Evolutionary conservation across 257 asterid genomes (phyloP), one percentile per base, ranked within the genome.

Genomic region (Sherardia arvensis): DNA sequence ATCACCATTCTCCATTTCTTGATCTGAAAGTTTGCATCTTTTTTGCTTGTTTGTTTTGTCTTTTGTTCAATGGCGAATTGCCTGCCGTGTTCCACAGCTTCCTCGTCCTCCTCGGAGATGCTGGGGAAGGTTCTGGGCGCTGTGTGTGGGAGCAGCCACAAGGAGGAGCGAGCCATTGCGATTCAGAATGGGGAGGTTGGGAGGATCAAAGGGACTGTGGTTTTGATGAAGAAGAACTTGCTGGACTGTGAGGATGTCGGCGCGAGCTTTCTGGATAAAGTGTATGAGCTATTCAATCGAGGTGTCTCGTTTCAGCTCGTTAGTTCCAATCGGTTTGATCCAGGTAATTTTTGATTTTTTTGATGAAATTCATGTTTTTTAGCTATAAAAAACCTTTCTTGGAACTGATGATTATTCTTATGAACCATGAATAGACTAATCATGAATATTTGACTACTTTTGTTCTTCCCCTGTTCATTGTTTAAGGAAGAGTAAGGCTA

Each of bases 271-370:
- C 59, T 82, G 7, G 98, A 91, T 73, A 84, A 86, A 12, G 0
- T 87, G 51, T 61, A 81, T 10, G 95, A 92, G 74, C 63, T 82
- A 22, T 69, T 81, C 9, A 87, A 88, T 27, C 80, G 71, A 78
- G 83, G 88, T 9, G 84, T 91, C 22, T 76, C 85, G 0, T 43
- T 91, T 5, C 94, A 83, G 81, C 93, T 91, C 32, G 66, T 91
- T 78, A 85, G 93, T 49, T 65, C 90, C 17, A 77, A 51, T 12
- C 74, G 66, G 53, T 34, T 55, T 58, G 79, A 84, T 7, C 71
- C 81, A 40, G 86, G 93, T 86, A 59, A 32, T 36, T 59, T 4
- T 53, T 23, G 14, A 10, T 49, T 49, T 49, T 7, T 27, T 34
- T 34, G 0, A 6, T 59, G 25, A 36, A 36, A 23, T 20, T 21